Percentiles rank a stretch among this genome's conserved stretches.
These are phyloP conservation scores for Colletotrichum sp. DNA, from an alignment of 2,329 filamentous ascomycete species.

Conservation along the genomic window DNA sequence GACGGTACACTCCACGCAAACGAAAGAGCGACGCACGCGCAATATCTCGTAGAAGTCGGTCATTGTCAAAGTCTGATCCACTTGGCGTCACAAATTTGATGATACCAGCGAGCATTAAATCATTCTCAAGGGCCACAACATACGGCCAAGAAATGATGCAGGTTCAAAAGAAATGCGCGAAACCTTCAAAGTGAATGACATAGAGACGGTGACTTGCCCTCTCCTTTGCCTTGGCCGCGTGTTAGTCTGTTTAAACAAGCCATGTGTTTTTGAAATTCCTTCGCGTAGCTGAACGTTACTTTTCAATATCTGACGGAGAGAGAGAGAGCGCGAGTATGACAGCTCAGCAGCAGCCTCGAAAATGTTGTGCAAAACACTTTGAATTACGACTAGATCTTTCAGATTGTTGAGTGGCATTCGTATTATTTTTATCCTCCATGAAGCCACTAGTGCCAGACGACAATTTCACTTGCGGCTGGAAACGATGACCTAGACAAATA, in stretches of 20 bases:
- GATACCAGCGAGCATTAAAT: not conserved
- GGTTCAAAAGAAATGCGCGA: not conserved
- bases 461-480: not conserved
- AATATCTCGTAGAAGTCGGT: not conserved
- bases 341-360: too few relatives aligned
- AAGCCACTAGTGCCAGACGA: not conserved
- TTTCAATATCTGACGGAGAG: not conserved
- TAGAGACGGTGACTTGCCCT: not conserved
- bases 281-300: not conserved
- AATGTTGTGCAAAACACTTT: not conserved
- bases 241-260: not conserved
- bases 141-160: not conserved
- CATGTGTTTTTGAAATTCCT: not conserved
- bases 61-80: not conserved
- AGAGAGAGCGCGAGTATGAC: not conserved
- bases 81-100: not conserved
- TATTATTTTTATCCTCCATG: not conserved
- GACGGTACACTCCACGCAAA: not conserved
- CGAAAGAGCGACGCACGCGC: not conserved
- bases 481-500: not conserved
- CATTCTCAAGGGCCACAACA: not conserved
- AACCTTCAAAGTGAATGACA: not conserved
- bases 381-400: not conserved
- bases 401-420: not conserved
- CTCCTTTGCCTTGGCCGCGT: not conserved